Percentiles rank a stretch among this genome's conserved stretches.
Evolutionary conservation across 2,329 filamentous ascomycete species (phyloP).

Genomic region (Aphanoascus verrucosus): DNA sequence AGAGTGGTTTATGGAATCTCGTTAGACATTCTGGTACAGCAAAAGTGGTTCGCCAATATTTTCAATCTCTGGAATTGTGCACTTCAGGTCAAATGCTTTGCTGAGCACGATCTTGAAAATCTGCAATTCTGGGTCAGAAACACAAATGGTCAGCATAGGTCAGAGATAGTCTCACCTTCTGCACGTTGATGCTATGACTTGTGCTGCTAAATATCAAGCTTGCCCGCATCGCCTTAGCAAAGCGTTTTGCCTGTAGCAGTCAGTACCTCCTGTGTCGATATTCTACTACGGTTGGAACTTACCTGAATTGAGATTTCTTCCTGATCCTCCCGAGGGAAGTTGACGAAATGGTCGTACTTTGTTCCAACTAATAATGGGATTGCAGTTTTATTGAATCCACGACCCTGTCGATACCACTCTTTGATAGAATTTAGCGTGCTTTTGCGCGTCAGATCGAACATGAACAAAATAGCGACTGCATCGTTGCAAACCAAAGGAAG

Average conservation of each 20-base stretch:
- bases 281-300: slow-evolving; percentile 18
- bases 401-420: slow-evolving; percentile 96
- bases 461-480: slow-evolving; percentile 95
- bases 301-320: slow-evolving; percentile 98
- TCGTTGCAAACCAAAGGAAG: slow-evolving; percentile 98
- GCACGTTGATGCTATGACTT: slow-evolving; percentile 98
- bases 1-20: neutral
- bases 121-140: slow-evolving; percentile 41
- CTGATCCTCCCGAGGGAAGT: slow-evolving; percentile 92
- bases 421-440: slow-evolving; percentile 99
- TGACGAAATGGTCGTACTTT: slow-evolving; percentile 99
- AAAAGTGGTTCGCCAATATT: slow-evolving; percentile 92
- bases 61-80: slow-evolving; percentile 97
- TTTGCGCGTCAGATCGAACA: slow-evolving; percentile 97
- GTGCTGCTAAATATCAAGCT: slow-evolving; percentile 97
- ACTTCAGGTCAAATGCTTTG: slow-evolving; percentile 97
- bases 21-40: slow-evolving; percentile 49
- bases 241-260: slow-evolving; percentile 64
- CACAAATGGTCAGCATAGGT: neutral
- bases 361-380: slow-evolving; percentile 95
- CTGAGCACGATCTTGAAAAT: slow-evolving; percentile 99
- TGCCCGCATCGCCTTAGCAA: slow-evolving; percentile 96
- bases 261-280: slow-evolving; percentile 14
- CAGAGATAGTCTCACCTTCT: slow-evolving; percentile 58
- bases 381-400: slow-evolving; percentile 99